Conservation (phyloP, 129 eudicot genomes). For the Tanacetum coccineum region DNA sequence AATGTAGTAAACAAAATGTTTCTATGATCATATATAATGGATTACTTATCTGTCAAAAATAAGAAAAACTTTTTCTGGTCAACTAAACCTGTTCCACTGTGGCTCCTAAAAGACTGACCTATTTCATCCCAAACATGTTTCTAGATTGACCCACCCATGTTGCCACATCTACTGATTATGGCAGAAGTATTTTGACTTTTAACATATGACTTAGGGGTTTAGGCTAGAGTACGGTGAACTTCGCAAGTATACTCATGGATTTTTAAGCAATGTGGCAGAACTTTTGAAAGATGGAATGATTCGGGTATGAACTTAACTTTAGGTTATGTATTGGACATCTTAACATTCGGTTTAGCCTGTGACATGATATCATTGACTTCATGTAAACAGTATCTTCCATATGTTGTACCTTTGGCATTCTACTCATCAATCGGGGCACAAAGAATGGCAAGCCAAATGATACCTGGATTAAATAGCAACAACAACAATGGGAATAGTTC, state of each 20-base stretch:
- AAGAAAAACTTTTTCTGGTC: neutral
- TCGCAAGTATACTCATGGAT: slow-evolving; percentile 88
- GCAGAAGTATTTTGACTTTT: slow-evolving; percentile 19
- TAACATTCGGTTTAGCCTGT: neutral
- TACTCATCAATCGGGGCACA: no score
- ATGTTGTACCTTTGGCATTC: slow-evolving; percentile 78
- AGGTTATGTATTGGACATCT: neutral
- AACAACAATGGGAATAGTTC: no score
- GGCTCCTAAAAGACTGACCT: neutral
- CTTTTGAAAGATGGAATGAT: slow-evolving; percentile 74
- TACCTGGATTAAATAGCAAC: no score
- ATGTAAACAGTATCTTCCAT: slow-evolving; percentile 75
- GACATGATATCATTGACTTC: slow-evolving; percentile 12
- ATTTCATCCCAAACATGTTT: neutral
- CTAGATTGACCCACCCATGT: neutral
- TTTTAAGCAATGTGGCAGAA: slow-evolving; percentile 85
- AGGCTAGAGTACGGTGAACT: slow-evolving; percentile 81
- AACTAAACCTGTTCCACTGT: neutral
- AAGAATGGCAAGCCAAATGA: no score
- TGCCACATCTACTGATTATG: neutral
- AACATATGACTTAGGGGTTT: slow-evolving; percentile 53
- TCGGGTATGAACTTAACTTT: slow-evolving; percentile 41
- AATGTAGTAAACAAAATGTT: neutral
- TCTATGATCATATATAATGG: neutral
- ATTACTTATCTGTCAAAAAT: neutral